These are phyloP conservation scores for Ramaria sp. DNA, from an alignment of 768 basidiomycete species.

Conservation along the genomic window DNA sequence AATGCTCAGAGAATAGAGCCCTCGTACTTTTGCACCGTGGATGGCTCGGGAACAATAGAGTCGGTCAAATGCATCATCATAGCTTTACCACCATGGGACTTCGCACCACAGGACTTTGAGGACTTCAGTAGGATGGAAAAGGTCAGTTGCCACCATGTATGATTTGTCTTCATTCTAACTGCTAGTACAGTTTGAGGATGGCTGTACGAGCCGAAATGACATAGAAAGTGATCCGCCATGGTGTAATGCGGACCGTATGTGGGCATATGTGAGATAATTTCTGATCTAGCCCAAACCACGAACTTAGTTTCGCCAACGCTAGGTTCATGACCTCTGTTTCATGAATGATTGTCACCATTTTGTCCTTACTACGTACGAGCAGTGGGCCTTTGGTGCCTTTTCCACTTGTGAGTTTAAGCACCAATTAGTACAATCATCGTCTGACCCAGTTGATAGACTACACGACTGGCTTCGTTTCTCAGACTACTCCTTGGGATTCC, in stretches of 20 bases:
- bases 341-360: constrained; percentile 2
- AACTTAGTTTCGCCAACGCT: background rate
- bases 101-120: background rate
- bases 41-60: background rate
- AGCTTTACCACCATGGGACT: constrained; percentile 1
- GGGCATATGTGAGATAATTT: constrained; percentile 5
- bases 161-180: background rate
- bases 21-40: background rate
- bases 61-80: constrained; percentile 2
- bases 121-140: background rate
- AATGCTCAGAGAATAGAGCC: background rate
- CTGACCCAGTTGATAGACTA: background rate
- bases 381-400: constrained; percentile 7
- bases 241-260: background rate
- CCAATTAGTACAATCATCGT: background rate
- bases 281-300: background rate
- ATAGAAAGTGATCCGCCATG: background rate
- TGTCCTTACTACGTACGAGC: constrained; percentile 3
- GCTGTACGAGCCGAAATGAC: background rate
- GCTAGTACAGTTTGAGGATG: constrained; percentile 1
- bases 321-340: constrained; percentile 5
- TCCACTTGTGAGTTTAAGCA: background rate
- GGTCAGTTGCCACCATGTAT: background rate
- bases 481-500: background rate
- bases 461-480: background rate